Evolutionary conservation across 306 rosid genomes (phyloP).

Genomic region (Delonix regia): DNA sequence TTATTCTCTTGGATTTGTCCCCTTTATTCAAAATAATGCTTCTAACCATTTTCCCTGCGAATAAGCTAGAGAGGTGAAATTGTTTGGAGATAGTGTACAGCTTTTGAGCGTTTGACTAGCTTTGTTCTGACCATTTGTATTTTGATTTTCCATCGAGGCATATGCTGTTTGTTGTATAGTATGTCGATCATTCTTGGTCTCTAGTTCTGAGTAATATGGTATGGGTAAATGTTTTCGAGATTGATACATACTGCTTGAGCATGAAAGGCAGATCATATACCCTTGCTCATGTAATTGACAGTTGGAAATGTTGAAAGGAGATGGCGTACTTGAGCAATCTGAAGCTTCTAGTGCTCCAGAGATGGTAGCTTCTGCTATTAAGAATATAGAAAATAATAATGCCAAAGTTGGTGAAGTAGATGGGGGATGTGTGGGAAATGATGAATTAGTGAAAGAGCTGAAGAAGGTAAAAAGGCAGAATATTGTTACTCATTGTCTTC

Average conservation of each 20-base stretch:
- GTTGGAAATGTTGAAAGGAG: conserved; percentile 59
- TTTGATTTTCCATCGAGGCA: neutral
- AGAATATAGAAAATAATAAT: conserved; percentile 24
- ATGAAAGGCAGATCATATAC: neutral
- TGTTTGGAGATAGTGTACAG: neutral
- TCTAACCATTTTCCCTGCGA: neutral
- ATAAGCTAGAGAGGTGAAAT: neutral
- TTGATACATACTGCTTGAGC: neutral
- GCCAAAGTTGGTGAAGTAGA: conserved; percentile 21
- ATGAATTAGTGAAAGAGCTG: conserved; percentile 64
- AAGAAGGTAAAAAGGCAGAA: conserved; percentile 74
- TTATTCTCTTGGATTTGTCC: neutral
- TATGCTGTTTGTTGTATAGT: neutral
- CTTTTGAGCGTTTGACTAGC: neutral
- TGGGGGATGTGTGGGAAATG: conserved; percentile 19
- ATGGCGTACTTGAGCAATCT: conserved; percentile 25
- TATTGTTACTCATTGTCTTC: conserved; percentile 77
- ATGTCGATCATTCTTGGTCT: neutral
- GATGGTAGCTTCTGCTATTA: conserved; percentile 18
- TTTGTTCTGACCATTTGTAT: neutral
- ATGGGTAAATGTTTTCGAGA: neutral
- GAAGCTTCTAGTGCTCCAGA: conserved; percentile 34
- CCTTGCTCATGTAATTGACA: conserved; percentile 31
- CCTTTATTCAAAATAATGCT: neutral
- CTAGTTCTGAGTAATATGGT: neutral